Percentiles rank a stretch among this genome's conserved stretches.
phyloP scores from a whole-genome alignment of 352 stramenopile genomes.

The Phytophthora europaea region DNA sequence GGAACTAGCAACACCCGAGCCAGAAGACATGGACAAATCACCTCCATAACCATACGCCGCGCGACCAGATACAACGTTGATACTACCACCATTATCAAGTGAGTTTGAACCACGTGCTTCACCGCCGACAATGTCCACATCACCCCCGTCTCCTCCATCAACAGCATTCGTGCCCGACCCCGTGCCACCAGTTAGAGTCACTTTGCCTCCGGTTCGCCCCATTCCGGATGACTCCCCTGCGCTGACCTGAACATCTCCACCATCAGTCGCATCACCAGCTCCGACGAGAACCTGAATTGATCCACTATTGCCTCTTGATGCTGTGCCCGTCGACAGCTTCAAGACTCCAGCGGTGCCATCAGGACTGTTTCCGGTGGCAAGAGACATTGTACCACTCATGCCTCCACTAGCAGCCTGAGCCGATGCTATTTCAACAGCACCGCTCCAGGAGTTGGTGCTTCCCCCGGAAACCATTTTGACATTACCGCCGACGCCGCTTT shows the following conservation, averaged over 20 bases:
- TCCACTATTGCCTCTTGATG: conserved; percentile 70
- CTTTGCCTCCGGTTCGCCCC: conserved; percentile 62
- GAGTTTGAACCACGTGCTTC: conserved; percentile 88
- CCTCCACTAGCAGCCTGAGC: conserved; percentile 59
- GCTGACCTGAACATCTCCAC: conserved; percentile 64
- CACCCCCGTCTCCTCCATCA: conserved; percentile 93
- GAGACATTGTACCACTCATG: conserved; percentile 64
- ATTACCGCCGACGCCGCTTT: conserved; percentile 61
- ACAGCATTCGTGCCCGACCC: conserved; percentile 79
- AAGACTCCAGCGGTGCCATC: conserved; percentile 52
- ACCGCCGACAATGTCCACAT: conserved; percentile 85
- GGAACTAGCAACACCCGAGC: conserved; percentile 59
- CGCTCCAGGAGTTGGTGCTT: conserved; percentile 64
- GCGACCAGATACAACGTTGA: conserved; percentile 82
- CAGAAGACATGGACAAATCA: conserved; percentile 56
- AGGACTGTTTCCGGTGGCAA: conserved; percentile 56
- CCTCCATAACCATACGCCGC: conserved; percentile 75
- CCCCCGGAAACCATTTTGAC: conserved; percentile 58
- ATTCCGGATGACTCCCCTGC: conserved; percentile 71
- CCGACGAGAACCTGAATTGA: conserved; percentile 69
- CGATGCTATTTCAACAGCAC: conserved; percentile 56
- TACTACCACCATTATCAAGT: conserved; percentile 90
- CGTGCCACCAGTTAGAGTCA: conserved; percentile 56
- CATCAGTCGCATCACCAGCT: conserved; percentile 60
- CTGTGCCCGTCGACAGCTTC: conserved; percentile 54